Evolutionary conservation across 352 stramenopile genomes (phyloP).

Genomic region (Globisporangium cystogenes): DNA sequence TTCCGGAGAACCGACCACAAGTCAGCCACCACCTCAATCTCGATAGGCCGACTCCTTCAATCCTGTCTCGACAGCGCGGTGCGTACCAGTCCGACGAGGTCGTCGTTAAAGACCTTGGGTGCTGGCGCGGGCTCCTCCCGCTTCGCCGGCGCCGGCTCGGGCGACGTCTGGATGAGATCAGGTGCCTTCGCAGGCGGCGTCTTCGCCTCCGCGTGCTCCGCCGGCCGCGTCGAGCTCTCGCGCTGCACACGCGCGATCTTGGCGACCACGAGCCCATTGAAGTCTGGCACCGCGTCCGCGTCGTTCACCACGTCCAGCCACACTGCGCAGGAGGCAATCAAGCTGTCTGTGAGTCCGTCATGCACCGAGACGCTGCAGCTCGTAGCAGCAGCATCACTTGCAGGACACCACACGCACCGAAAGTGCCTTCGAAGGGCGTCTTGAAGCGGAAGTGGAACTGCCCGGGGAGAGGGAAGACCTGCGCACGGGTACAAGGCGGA

Average conservation of each 20-base stretch:
- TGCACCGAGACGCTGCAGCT: no score
- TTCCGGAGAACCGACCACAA: background rate
- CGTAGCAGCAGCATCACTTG: background rate
- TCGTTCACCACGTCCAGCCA: slow-evolving; percentile 80
- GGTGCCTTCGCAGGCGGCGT: slow-evolving; percentile 28
- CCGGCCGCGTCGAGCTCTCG: slow-evolving; percentile 30
- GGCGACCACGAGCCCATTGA: slow-evolving; percentile 72
- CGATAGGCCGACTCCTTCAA: no score
- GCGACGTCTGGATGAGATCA: slow-evolving; percentile 73
- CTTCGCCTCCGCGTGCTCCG: slow-evolving; percentile 28
- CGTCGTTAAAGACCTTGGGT: slow-evolving; percentile 73
- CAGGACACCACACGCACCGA: slow-evolving; percentile 31
- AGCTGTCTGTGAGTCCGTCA: background rate
- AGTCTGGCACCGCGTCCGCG: slow-evolving; percentile 64
- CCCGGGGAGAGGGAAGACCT: slow-evolving; percentile 73
- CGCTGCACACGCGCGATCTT: slow-evolving; percentile 74
- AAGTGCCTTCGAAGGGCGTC: slow-evolving; percentile 80
- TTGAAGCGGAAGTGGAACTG: slow-evolving; percentile 87
- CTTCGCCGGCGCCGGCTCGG: slow-evolving; percentile 23
- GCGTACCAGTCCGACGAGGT: slow-evolving; percentile 73
- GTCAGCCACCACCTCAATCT: no score
- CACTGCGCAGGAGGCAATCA: slow-evolving; percentile 25
- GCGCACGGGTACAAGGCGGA: background rate
- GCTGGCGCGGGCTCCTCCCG: slow-evolving; percentile 33
- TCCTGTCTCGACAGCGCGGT: background rate